Conservation (phyloP, 139 green algal species). For the Micromonas commoda region DNA sequence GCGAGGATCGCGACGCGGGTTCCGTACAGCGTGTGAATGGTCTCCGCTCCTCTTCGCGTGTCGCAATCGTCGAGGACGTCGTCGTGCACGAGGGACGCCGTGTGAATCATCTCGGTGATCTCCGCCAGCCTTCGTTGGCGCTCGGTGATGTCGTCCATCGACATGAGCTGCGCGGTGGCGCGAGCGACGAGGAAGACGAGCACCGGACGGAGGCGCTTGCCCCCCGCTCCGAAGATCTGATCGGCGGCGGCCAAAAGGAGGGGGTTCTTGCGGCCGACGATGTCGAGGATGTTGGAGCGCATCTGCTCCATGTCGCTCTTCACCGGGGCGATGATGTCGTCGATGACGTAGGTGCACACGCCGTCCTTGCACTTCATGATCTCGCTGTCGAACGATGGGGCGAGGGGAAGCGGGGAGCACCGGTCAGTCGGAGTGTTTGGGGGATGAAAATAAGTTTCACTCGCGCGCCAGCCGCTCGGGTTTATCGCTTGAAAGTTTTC, state of each 20-base stretch:
- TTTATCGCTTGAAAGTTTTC: too few relatives aligned
- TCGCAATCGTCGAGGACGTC: constrained; percentile 95
- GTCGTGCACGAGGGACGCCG: constrained; percentile 93
- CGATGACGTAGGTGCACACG: not conserved
- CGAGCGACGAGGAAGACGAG: constrained; percentile 82
- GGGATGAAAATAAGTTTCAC: not conserved
- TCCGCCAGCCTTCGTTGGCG: constrained; percentile 84
- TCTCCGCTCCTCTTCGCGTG: constrained; percentile 73
- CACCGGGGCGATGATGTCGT: constrained; percentile 15
- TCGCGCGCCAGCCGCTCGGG: too few relatives aligned
- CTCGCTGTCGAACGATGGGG: not conserved
- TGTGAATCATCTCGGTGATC: constrained; percentile 99
- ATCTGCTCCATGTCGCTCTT: constrained; percentile 69
- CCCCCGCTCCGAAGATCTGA: constrained; percentile 95
- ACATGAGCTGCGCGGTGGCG: constrained; percentile 55
- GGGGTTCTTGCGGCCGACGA: constrained; percentile 85
- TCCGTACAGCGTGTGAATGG: constrained; percentile 90
- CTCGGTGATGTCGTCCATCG: constrained; percentile 61
- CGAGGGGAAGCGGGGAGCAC: not conserved
- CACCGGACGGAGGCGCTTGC: constrained; percentile 85
- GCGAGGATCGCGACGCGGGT: constrained; percentile 89
- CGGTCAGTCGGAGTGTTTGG: not conserved
- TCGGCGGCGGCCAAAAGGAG: constrained; percentile 92
- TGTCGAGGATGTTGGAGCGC: constrained; percentile 69
- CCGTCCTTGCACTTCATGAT: not conserved